A percentile compares a stretch with the other conserved stretches of the same genome.
phyloP scores from a whole-genome alignment of 2,329 filamentous ascomycete species.

The Neonectria magnoliae region DNA sequence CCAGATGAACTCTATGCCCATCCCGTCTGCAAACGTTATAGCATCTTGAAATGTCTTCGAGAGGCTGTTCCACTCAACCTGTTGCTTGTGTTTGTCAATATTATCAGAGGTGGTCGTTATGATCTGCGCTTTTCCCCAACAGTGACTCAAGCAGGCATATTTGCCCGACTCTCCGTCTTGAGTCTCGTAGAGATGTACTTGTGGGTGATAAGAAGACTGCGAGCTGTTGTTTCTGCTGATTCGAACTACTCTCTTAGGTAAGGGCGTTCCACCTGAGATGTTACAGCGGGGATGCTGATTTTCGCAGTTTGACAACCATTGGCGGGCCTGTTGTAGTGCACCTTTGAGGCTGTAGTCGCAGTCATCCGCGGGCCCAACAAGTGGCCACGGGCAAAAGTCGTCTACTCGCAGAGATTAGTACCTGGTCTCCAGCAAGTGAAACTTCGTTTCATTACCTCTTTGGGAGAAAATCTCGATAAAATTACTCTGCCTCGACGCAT shows the following conservation, averaged over 20 bases:
- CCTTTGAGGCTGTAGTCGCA: neutral
- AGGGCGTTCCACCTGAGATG: neutral
- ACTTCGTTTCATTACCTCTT: neutral
- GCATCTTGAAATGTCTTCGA: slow-evolving; percentile 16
- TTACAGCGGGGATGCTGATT: neutral
- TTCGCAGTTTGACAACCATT: neutral
- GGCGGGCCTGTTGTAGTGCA: neutral
- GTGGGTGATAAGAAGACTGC: neutral
- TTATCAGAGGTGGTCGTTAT: slow-evolving; percentile 7
- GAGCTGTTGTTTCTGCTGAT: neutral
- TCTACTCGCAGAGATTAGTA: neutral
- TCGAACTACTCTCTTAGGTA: slow-evolving; percentile 1
- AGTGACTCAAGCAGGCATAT: slow-evolving; percentile 9
- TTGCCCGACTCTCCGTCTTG: neutral
- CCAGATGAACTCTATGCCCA: slow-evolving; percentile 11
- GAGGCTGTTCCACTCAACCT: slow-evolving; percentile 3
- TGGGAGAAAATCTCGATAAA: neutral
- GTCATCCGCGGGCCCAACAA: slow-evolving; percentile 4
- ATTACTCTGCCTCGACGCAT: neutral
- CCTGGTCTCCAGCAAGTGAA: neutral
- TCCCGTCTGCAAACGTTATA: neutral
- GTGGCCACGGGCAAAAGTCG: slow-evolving; percentile 5
- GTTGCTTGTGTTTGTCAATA: slow-evolving; percentile 1
- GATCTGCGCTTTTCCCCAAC: slow-evolving; percentile 15
- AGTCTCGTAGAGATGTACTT: slow-evolving; percentile 4